Conservation (phyloP, 2,329 filamentous ascomycete genomes). For the Diaporthe eres region DNA sequence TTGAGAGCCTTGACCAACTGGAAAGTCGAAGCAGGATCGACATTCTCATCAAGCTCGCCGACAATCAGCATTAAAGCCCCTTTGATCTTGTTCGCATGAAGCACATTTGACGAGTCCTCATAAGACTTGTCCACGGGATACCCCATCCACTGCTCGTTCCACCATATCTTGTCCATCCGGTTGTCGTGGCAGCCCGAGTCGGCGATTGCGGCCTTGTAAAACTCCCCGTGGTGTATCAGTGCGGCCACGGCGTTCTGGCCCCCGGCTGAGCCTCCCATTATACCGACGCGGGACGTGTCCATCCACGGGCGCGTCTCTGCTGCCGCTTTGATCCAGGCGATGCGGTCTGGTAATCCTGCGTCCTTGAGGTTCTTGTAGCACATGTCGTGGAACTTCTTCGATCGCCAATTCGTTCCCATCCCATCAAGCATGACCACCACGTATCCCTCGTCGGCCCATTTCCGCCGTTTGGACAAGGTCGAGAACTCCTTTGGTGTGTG, state of each 20-base stretch:
- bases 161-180: conserved; percentile 20
- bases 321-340: conserved; percentile 7
- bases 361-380: conserved; percentile 14
- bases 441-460: conserved; percentile 2
- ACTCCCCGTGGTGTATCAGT: not conserved
- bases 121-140: conserved; percentile 6
- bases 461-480: not conserved
- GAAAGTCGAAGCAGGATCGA: conserved; percentile 8
- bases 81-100: not conserved
- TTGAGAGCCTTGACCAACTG: conserved; percentile 1
- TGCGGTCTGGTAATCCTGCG: not conserved
- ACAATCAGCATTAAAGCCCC: conserved; percentile 10
- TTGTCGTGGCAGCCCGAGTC: not conserved
- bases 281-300: not conserved
- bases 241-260: conserved; percentile 6
- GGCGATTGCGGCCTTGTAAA: not conserved
- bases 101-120: conserved; percentile 1
- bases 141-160: conserved; percentile 14
- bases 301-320: conserved; percentile 7
- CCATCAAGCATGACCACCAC: conserved; percentile 4
- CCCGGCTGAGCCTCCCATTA: conserved; percentile 3
- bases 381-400: not conserved
- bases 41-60: not conserved
- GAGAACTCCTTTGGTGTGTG: not conserved
- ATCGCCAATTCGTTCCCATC: not conserved